Evolutionary conservation across 768 basidiomycete genomes (phyloP).

Genomic region (Pluteus cervinus): DNA sequence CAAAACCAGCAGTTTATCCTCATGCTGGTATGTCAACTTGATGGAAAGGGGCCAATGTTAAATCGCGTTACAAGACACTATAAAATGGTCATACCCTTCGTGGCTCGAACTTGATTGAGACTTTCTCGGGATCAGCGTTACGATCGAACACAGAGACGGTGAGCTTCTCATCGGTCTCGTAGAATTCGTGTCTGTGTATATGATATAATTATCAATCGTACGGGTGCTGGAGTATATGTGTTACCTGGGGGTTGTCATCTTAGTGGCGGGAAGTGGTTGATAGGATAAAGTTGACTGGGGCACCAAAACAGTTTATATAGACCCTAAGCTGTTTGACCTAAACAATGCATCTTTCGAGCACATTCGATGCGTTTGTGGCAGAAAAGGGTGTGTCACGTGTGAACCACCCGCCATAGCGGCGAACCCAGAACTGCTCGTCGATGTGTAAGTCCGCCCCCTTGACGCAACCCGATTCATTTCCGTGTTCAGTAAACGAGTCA

Average conservation of each 20-base stretch:
- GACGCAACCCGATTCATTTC: not conserved
- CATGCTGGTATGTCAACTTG: conserved; percentile 58
- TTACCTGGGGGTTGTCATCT: conserved; percentile 33
- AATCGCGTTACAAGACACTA: not conserved
- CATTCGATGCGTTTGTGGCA: conserved; percentile 23
- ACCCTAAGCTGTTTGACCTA: too few relatives aligned
- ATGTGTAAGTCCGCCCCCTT: too few relatives aligned
- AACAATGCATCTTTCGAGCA: conserved; percentile 22
- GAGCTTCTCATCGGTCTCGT: conserved; percentile 75
- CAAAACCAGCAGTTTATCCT: conserved; percentile 63
- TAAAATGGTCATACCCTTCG: conserved; percentile 41
- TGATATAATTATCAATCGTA: not conserved
- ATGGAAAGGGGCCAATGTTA: conserved; percentile 6
- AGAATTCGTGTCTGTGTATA: conserved; percentile 69
- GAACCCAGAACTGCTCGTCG: too few relatives aligned
- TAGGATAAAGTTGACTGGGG: not conserved
- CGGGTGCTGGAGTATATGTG: not conserved
- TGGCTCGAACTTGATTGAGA: conserved; percentile 58
- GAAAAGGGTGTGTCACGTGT: not conserved
- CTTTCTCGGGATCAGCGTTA: conserved; percentile 59
- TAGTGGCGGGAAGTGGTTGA: conserved; percentile 1
- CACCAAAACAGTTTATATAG: conserved; percentile 4
- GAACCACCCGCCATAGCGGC: not conserved
- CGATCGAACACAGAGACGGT: conserved; percentile 76
- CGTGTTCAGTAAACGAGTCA: conserved; percentile 1